Percentiles rank a stretch among this genome's conserved stretches.
Evolutionary conservation across 2,329 filamentous ascomycete genomes (phyloP).

Genomic region (Davidsoniella virescens): DNA sequence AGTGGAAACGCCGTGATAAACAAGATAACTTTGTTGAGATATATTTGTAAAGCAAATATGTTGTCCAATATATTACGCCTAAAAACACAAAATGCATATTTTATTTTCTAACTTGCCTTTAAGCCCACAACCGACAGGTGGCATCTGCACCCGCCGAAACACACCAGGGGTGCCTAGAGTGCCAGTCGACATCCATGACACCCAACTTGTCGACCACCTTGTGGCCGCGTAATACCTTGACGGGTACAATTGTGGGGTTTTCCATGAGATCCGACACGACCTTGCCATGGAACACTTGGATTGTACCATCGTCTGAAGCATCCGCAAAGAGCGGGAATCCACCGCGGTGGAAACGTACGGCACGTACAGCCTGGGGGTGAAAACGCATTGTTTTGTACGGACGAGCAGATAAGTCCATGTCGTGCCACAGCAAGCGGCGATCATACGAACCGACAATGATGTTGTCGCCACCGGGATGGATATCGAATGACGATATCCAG

Average conservation of each 20-base stretch:
- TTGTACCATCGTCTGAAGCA: constrained; percentile 80
- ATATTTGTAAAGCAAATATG: constrained; percentile 1
- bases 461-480: constrained; percentile 88
- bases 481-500: constrained; percentile 84
- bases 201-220: constrained; percentile 73
- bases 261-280: constrained; percentile 90
- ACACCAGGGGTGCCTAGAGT: constrained; percentile 84
- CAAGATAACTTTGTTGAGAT: background rate
- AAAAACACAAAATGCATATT: constrained; percentile 12
- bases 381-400: constrained; percentile 96
- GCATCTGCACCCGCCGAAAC: constrained; percentile 90
- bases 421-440: constrained; percentile 86
- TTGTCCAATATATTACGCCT: constrained; percentile 12
- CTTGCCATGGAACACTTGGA: constrained; percentile 95
- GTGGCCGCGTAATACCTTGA: constrained; percentile 88
- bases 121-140: constrained; percentile 78
- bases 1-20: background rate
- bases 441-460: constrained; percentile 91
- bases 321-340: constrained; percentile 77
- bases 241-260: constrained; percentile 87
- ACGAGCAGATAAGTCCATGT: constrained; percentile 74
- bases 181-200: constrained; percentile 91
- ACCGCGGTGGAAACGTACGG: constrained; percentile 71
- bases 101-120: constrained; percentile 14
- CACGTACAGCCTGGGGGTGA: constrained; percentile 79